These are phyloP conservation scores for Gossypium thurberi DNA, from an alignment of 345 rosid genomes.

Conservation along the genomic window DNA sequence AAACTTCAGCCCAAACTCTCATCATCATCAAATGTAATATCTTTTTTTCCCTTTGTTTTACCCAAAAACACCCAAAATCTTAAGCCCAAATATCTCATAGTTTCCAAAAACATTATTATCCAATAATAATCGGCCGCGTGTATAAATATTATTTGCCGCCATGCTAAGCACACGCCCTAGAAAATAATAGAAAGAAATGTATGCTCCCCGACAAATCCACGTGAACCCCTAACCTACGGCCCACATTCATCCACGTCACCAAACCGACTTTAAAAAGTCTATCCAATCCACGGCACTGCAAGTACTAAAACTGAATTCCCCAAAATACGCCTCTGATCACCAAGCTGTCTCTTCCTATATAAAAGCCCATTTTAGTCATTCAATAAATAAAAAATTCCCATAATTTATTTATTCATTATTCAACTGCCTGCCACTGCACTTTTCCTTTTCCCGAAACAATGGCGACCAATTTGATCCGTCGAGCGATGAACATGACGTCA, in stretches of 20 bases:
- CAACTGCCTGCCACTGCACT: not conserved
- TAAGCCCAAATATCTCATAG: too few relatives aligned
- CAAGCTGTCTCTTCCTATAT: not conserved
- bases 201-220: not conserved
- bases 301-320: not conserved
- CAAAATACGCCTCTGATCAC: not conserved
- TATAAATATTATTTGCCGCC: not conserved
- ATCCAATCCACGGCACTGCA: not conserved
- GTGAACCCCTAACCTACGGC: not conserved
- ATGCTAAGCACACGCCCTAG: not conserved
- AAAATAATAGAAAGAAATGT: not conserved
- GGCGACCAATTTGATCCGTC: constrained; percentile 49
- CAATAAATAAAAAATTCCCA: not conserved
- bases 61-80: too few relatives aligned
- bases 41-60: too few relatives aligned
- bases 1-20: too few relatives aligned
- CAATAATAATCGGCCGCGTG: not conserved
- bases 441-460: constrained; percentile 19
- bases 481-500: constrained; percentile 25
- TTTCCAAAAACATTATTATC: not conserved
- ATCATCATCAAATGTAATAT: too few relatives aligned
- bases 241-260: constrained; percentile 14
- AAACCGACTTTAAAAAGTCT: not conserved
- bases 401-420: not conserved
- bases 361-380: constrained; percentile 2